A percentile compares a stretch with the other conserved stretches of the same genome.
These are phyloP conservation scores for Chlorella sp. DNA, from an alignment of 139 green algal species.

Conservation along the genomic window DNA sequence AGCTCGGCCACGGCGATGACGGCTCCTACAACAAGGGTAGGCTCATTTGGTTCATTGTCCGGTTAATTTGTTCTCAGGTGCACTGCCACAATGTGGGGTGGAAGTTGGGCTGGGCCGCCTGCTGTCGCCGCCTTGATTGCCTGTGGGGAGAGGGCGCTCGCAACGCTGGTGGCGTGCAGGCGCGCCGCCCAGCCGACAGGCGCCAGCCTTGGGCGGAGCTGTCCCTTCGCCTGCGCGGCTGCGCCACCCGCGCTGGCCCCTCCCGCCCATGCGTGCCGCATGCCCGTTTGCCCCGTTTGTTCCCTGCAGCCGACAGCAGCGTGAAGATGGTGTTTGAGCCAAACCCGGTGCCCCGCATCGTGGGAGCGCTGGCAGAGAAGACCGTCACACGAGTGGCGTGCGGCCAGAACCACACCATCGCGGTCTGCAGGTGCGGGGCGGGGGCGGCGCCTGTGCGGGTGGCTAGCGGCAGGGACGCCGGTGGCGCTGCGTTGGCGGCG, in stretches of 20 bases:
- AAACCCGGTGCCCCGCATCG: constrained; percentile 71
- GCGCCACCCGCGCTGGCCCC: no score
- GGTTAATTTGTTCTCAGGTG: no score
- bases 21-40: constrained; percentile 80
- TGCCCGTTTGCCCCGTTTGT: neutral
- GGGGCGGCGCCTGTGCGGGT: neutral
- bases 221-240: no score
- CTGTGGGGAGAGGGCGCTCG: neutral
- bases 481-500: no score
- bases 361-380: constrained; percentile 59
- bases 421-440: no score
- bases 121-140: no score
- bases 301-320: constrained; percentile 42
- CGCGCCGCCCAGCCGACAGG: neutral
- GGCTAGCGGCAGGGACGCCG: no score
- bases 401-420: constrained; percentile 84
- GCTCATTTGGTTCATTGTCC: no score
- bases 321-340: constrained; percentile 84
- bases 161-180: neutral
- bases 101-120: no score
- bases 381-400: constrained; percentile 72
- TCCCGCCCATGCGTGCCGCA: neutral
- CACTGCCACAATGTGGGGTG: no score
- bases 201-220: no score
- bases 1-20: constrained; percentile 91